These are phyloP conservation scores for Pestalotiopsis sp. DNA, from an alignment of 2,329 filamentous ascomycete genomes.

Conservation along the genomic window DNA sequence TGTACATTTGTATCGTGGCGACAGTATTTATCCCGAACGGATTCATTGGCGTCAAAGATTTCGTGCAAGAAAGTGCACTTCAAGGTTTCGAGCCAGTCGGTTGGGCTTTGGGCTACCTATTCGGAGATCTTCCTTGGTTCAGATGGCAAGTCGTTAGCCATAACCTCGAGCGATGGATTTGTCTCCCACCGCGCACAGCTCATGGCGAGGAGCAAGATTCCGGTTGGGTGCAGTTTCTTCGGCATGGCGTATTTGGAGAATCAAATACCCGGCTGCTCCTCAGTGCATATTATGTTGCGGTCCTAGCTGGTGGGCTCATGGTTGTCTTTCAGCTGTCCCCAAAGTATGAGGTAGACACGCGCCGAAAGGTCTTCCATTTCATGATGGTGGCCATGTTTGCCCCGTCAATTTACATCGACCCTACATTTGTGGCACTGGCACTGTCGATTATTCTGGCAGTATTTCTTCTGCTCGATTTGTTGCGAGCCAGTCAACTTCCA, in stretches of 20 bases:
- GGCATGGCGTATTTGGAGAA: conserved; percentile 65
- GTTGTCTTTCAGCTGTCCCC: conserved; percentile 74
- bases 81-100: conserved; percentile 78
- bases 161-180: conserved; percentile 74
- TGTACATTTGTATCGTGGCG: conserved; percentile 66
- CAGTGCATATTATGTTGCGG: conserved; percentile 68
- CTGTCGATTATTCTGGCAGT: conserved; percentile 77
- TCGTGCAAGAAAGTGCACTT: conserved; percentile 69
- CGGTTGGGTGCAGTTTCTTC: conserved; percentile 66
- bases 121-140: conserved; percentile 75
- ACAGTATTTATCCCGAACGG: conserved; percentile 59
- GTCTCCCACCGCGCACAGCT: conserved; percentile 55
- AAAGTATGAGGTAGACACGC: conserved; percentile 88
- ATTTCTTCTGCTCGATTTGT: conserved; percentile 85
- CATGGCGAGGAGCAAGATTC: conserved; percentile 40
- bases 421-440: conserved; percentile 77
- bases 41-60: conserved; percentile 63
- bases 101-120: conserved; percentile 87
- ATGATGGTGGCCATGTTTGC: conserved; percentile 98
- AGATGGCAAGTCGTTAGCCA: conserved; percentile 69
- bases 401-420: conserved; percentile 83
- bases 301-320: conserved; percentile 70
- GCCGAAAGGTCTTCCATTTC: conserved; percentile 95
- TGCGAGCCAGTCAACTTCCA: conserved; percentile 87
- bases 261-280: conserved; percentile 82